A percentile compares a stretch with the other conserved stretches of the same genome.
phyloP scores from a whole-genome alignment of 1,139 yeast genomes.

The Candida neerlandica region DNA sequence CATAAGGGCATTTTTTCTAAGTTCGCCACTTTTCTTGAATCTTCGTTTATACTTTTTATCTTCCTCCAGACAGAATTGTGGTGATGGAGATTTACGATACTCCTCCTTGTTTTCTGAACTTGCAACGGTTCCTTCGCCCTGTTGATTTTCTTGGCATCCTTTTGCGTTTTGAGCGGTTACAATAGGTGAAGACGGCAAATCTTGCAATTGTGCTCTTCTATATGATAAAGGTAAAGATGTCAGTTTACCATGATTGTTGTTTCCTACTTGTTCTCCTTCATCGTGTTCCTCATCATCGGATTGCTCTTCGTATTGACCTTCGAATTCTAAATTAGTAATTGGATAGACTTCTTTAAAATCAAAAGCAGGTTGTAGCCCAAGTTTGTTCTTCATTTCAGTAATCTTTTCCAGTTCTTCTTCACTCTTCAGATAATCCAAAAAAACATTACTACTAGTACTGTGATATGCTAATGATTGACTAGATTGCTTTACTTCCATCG shows the following conservation, averaged over 20 bases:
- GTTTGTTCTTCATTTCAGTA: conserved; percentile 8
- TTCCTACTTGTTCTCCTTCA: background rate
- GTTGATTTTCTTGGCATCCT: background rate
- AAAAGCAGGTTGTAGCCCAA: conserved; percentile 12
- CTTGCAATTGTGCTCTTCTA: background rate
- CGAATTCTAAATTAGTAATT: background rate
- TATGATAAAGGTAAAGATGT: background rate
- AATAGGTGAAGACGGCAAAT: conserved; percentile 13
- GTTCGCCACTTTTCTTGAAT: conserved; percentile 1
- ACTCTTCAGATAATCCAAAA: conserved; percentile 7
- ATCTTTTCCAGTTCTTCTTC: conserved; percentile 4
- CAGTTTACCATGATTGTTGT: background rate
- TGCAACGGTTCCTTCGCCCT: background rate
- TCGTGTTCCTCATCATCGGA: background rate
- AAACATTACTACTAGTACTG: conserved; percentile 5
- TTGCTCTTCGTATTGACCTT: background rate
- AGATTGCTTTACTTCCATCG: background rate
- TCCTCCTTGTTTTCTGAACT: background rate
- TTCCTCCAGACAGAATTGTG: background rate
- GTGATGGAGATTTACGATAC: background rate
- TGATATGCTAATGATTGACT: conserved; percentile 2
- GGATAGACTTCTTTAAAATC: conserved; percentile 1
- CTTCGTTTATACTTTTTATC: background rate
- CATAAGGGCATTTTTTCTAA: conserved; percentile 4
- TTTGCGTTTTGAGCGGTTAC: background rate